Conservation (phyloP, 306 rosid genomes). For the Malus asiatica region DNA sequence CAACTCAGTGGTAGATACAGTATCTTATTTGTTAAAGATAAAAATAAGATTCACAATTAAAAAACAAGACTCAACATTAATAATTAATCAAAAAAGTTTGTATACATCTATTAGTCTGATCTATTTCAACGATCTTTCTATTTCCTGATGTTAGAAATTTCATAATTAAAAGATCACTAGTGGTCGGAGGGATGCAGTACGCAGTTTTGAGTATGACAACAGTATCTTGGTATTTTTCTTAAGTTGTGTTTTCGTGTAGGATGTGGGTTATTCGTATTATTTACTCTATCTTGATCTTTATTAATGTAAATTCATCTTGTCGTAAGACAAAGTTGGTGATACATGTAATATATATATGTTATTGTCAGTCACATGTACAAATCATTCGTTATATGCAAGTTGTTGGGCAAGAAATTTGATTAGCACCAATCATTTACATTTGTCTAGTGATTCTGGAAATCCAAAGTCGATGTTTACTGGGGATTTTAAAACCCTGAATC, state of each 20-base stretch:
- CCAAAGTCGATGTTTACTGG: constrained; percentile 7
- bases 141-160: too few relatives aligned
- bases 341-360: background rate
- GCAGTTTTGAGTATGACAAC: background rate
- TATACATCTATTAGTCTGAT: background rate
- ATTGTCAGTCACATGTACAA: background rate
- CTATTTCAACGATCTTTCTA: too few relatives aligned
- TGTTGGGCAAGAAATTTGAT: background rate
- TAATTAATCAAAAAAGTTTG: background rate
- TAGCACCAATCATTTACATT: background rate
- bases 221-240: background rate
- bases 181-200: background rate
- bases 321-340: background rate
- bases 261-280: background rate
- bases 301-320: background rate
- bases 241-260: too few relatives aligned
- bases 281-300: background rate
- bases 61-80: background rate
- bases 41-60: background rate
- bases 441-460: background rate
- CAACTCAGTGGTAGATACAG: background rate
- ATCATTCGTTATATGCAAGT: background rate
- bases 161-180: too few relatives aligned
- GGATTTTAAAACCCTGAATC: constrained; percentile 1
- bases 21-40: background rate